Evolutionary conservation across 352 stramenopile genomes (phyloP), one percentile per base, ranked within the genome.

Genomic region (Phytopythium boreale): DNA sequence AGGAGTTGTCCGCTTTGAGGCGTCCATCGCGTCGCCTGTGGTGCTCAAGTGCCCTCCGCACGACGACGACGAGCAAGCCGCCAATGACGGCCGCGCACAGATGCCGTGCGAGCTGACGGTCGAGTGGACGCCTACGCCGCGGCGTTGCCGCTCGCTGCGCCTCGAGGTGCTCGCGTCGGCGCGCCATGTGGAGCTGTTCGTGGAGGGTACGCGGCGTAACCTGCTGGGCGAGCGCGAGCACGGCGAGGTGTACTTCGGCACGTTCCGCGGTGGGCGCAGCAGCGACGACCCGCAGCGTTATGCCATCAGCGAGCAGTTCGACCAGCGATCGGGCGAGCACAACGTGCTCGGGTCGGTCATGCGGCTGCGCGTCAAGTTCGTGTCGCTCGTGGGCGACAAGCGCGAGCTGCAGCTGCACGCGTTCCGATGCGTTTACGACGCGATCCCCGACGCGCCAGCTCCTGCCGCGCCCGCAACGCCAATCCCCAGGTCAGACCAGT

Each of bases 171-270:
- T 70, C 43, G 80, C 78, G 70, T 93, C 83, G 1, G 87, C 84
- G 41, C 80, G 87, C 8, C 82, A 95, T 58, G 71, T 91, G 2
- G 87, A 95, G 56, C 50, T 93, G 2, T 79, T 88, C 57, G 69
- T 77, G 0, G 68, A 84, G 14, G 79, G 82, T 17, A 71, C 80
- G 11, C 67, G 78, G 2, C 75, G 72, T 53, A 93, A 68, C 36
- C 24, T 93, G 36, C 56, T 92, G 31, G 82, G 81, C 14, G 78
- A 89, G 44, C 70, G 85, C 2, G 74, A 93, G 65, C 61, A 75
- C 22, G 76, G 76, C 4, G 81, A 92, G 51, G 69, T 90, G 59
- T 93, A 93, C 60, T 51, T 93, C 4, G 85, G 85, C 56, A 93
- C 85, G 17, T 88, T 87, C 41, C 81, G 81, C 27, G 85, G 82